Evolutionary conservation across 331 rosid species (phyloP).

Genomic region (Rhamnella rubrinervis): DNA sequence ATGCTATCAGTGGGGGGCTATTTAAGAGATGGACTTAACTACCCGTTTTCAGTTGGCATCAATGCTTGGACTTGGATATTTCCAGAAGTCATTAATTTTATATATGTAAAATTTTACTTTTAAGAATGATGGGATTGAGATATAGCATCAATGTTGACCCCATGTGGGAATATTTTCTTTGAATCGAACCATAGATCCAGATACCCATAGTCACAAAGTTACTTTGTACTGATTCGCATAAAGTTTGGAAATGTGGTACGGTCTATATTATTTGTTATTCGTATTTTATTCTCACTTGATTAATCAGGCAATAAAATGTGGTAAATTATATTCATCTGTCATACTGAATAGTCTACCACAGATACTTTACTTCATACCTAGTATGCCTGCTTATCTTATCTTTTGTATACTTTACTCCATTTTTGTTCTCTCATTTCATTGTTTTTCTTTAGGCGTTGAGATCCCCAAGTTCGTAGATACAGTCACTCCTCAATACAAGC

Average conservation of each 20-base stretch:
- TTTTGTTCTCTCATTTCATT: neutral
- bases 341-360: neutral
- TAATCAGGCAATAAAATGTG: neutral
- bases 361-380: no score
- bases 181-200: neutral
- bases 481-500: constrained; percentile 87
- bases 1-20: neutral
- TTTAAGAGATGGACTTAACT: neutral
- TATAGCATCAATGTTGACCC: no score
- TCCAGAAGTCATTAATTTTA: no score
- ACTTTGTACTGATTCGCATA: no score
- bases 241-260: no score
- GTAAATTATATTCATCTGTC: neutral
- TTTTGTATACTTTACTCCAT: constrained; percentile 5
- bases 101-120: no score
- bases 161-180: neutral
- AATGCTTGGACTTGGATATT: no score
- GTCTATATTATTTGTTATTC: neutral
- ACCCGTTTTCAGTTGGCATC: neutral
- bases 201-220: neutral
- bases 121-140: no score
- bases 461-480: constrained; percentile 93
- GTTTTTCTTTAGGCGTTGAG: constrained; percentile 56
- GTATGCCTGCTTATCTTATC: neutral
- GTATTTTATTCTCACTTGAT: neutral